phyloP scores from a whole-genome alignment of 2,329 filamentous ascomycete species.

The Scedosporium boydii region DNA sequence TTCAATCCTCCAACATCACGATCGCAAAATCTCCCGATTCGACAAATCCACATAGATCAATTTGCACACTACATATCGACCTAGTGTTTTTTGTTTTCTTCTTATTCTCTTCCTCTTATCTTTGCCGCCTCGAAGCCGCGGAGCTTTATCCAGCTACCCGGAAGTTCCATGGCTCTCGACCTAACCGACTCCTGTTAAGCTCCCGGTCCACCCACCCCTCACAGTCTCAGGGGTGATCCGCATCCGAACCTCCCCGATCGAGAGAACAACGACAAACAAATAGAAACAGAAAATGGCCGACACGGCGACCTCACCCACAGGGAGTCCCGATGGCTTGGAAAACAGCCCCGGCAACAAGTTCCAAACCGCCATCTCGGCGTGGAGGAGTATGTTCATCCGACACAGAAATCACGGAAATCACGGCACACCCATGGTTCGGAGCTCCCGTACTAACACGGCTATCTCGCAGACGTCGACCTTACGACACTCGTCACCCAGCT shows the following conservation, averaged over 20 bases:
- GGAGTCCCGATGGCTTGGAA: background rate
- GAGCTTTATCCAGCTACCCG: background rate
- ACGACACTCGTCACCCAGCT: constrained; percentile 74
- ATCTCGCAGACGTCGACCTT: constrained; percentile 66
- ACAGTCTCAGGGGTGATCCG: background rate
- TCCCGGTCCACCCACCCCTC: background rate
- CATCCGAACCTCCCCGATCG: background rate
- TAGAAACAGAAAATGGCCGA: constrained; percentile 1
- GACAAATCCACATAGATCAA: background rate
- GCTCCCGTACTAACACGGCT: no score
- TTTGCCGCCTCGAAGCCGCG: background rate
- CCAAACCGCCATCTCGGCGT: constrained; percentile 88
- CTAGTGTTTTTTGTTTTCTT: background rate
- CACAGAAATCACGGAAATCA: no score
- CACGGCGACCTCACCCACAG: background rate
- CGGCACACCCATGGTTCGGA: no score
- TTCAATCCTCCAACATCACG: background rate
- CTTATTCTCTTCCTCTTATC: no score
- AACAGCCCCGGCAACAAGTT: constrained; percentile 58
- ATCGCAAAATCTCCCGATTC: background rate
- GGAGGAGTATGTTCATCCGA: constrained; percentile 60
- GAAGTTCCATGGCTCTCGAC: no score
- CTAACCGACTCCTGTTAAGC: background rate
- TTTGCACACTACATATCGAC: no score
- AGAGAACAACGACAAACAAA: background rate